Evolutionary conservation across 495 filamentous ascomycete genomes (phyloP), one percentile per base, ranked within the genome.

Genomic region (Amorphotheca resinae): DNA sequence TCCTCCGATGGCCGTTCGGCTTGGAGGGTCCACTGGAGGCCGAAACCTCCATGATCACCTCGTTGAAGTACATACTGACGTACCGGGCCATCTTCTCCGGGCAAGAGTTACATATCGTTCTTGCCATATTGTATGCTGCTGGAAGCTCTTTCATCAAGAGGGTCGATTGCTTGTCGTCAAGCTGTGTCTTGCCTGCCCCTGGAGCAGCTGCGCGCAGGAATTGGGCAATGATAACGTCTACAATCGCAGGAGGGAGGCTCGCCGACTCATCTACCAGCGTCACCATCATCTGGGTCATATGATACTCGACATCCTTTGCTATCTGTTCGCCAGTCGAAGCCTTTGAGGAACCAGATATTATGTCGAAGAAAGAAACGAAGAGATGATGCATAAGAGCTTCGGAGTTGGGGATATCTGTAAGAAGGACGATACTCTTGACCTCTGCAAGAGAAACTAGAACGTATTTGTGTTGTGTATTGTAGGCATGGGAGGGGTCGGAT

Each of bases 1-100:
- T 58, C 51, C 63, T 69, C 39, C 66, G 61, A 38, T 64, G 54
- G 25, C 64, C 65, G 68, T 80, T 62, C 4, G 60, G 50, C 31
- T 65, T 64, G 1, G 65, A 63, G 12, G 55, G 61, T 30, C 64
- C 67, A 1, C 21, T 5, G 23, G 18, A n/a, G 5, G 45, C 54
- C 0, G 89, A 86, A 9, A 84, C 80, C 52, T 95, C 84, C 34
- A 95, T 75, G 41, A 99, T 89, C 17, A 96, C 85, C 45, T 95
- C 86, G 59, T 87, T 91, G 62, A 99, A 99, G 57, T 95, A 99
- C 55, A 93, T 87, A 49, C 86, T 87, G 42, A 95, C 80, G 51
- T 87, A 81, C 37, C 87, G 79, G 1, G 85, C 80, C 89, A 99
- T 95, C 58, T 87, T 84, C 46, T 94, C 91, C 1, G 84, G 77